Percentiles rank a stretch among this genome's conserved stretches.
phyloP scores from a whole-genome alignment of 371 early-diverging fungal genomes.

The Neoconidiobolus thromboides region DNA sequence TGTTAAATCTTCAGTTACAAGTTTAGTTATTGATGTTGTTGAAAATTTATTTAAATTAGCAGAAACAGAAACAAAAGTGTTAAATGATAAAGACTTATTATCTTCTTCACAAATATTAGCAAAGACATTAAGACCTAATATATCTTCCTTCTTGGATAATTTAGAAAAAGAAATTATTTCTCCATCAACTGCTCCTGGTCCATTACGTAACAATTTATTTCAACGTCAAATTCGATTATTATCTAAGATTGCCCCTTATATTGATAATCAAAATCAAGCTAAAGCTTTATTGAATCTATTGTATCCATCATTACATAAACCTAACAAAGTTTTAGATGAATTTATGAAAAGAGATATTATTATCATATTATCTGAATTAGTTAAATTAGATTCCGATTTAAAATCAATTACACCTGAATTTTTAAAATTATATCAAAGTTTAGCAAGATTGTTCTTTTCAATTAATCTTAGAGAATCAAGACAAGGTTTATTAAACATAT shows the following conservation, averaged over 20 bases:
- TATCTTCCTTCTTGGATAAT: conserved; percentile 18
- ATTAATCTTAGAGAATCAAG: conserved; percentile 36
- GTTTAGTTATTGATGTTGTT: conserved; percentile 44
- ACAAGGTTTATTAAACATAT: conserved; percentile 31
- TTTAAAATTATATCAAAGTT: conserved; percentile 30
- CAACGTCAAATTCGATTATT: conserved; percentile 60
- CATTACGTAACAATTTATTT: conserved; percentile 9
- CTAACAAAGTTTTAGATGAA: conserved; percentile 49
- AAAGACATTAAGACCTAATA: no score
- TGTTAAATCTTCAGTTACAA: conserved; percentile 42
- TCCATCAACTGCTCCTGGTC: conserved; percentile 18
- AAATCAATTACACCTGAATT: conserved; percentile 15
- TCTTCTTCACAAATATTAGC: conserved; percentile 31
- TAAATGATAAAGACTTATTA: conserved; percentile 15
- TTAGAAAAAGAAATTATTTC: conserved; percentile 21
- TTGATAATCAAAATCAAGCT: conserved; percentile 43
- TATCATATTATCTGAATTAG: conserved; percentile 47
- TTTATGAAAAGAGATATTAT: conserved; percentile 68
- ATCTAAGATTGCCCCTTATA: conserved; percentile 51
- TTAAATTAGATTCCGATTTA: conserved; percentile 13
- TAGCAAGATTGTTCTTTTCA: conserved; percentile 34
- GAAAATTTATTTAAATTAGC: conserved; percentile 44
- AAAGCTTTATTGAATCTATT: conserved; percentile 51
- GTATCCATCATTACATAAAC: conserved; percentile 57
- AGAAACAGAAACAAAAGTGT: conserved; percentile 8